Percentiles rank a stretch among this genome's conserved stretches.
phyloP scores from a whole-genome alignment of 2,329 filamentous ascomycete genomes.

The Diplodia intermedia region DNA sequence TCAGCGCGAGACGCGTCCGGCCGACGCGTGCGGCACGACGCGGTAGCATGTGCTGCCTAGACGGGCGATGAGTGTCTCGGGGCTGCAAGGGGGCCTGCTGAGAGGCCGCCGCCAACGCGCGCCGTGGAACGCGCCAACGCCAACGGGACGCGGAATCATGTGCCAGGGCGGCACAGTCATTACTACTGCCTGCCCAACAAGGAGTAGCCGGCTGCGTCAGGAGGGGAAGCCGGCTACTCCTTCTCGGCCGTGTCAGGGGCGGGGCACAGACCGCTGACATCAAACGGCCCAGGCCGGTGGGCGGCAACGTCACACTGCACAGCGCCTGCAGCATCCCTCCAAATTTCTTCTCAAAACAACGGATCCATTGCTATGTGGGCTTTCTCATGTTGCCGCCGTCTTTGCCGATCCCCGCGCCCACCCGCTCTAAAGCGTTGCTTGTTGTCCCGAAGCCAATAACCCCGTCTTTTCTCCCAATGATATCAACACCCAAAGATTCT shows the following conservation, averaged over 20 bases:
- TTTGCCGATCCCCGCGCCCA: neutral
- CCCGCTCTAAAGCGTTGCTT: neutral
- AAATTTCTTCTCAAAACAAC: constrained; percentile 12
- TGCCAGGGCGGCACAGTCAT: neutral
- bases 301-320: constrained; percentile 16
- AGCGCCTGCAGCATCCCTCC: constrained; percentile 11
- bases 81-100: constrained; percentile 2
- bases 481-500: constrained; percentile 17
- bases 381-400: constrained; percentile 13
- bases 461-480: constrained; percentile 14
- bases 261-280: constrained; percentile 15
- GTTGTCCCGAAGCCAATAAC: neutral
- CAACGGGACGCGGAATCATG: constrained; percentile 10
- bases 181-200: neutral
- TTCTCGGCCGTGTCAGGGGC: neutral
- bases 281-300: constrained; percentile 1
- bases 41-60: constrained; percentile 5
- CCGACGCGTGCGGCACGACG: neutral
- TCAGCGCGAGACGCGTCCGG: constrained; percentile 15
- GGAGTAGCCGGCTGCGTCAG: neutral
- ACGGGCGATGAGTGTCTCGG: neutral
- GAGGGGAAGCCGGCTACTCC: neutral
- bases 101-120: too few relatives aligned
- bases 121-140: neutral
- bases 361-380: constrained; percentile 15